Percentiles rank a stretch among this genome's conserved stretches.
Conservation (phyloP, 345 rosid species). For the Streptanthus diversifolius region DNA sequence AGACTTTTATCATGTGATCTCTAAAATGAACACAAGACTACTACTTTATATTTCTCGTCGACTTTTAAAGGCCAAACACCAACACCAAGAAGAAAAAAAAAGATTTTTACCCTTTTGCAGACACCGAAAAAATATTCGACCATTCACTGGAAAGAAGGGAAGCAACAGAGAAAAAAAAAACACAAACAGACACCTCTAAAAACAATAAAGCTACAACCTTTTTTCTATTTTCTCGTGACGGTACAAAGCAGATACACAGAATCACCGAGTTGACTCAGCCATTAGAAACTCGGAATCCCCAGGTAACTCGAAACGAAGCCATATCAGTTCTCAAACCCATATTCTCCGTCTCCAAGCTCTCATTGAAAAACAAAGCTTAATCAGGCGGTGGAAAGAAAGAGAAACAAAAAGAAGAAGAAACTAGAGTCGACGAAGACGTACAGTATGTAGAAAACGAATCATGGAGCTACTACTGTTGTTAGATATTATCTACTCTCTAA, state of each 20-base stretch:
- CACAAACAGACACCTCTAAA: neutral
- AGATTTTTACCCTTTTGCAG: conserved; percentile 48
- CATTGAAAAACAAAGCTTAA: neutral
- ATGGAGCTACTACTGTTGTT: conserved; percentile 19
- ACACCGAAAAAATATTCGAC: conserved; percentile 49
- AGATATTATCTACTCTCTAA: conserved; percentile 20
- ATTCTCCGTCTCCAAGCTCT: conserved; percentile 25
- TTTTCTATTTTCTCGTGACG: conserved; percentile 10
- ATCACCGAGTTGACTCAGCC: conserved; percentile 34
- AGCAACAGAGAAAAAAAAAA: neutral
- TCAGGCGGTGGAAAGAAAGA: conserved; percentile 8
- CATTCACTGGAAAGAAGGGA: conserved; percentile 15
- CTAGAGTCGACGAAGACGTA: conserved; percentile 20
- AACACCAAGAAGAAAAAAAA: conserved; percentile 40
- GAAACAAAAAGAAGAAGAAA: conserved; percentile 3
- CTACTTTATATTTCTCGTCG: conserved; percentile 34
- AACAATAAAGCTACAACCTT: conserved; percentile 29
- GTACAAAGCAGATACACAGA: neutral
- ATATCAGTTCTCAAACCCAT: conserved; percentile 32
- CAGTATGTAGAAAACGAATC: conserved; percentile 28
- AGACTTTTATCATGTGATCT: conserved; percentile 28
- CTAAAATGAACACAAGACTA: conserved; percentile 38
- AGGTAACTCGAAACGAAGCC: conserved; percentile 30
- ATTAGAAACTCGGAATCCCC: conserved; percentile 27
- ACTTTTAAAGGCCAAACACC: conserved; percentile 43